phyloP scores from a whole-genome alignment of 192 early-diverging fungal genomes.

The Gamsiella multidivaricata region DNA sequence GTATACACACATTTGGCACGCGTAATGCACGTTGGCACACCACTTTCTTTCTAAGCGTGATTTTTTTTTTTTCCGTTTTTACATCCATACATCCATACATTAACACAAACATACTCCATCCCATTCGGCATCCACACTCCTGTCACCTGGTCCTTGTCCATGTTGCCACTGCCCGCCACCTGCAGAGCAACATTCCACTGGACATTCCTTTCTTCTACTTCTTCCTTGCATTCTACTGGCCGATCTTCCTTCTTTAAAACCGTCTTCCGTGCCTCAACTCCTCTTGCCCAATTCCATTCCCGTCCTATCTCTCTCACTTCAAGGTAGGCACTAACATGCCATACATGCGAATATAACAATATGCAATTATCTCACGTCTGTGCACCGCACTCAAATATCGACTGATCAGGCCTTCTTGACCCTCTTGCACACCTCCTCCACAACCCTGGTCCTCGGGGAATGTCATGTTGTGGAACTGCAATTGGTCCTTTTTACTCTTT shows the following conservation, averaged over 20 bases:
- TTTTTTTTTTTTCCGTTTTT: background rate
- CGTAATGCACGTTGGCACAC: too few relatives aligned
- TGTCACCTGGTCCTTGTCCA: slow-evolving; percentile 2
- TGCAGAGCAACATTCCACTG: slow-evolving; percentile 4
- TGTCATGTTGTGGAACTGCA: too few relatives aligned
- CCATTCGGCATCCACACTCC: background rate
- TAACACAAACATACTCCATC: background rate
- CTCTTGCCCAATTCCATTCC: background rate
- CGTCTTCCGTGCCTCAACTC: background rate
- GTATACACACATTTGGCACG: too few relatives aligned
- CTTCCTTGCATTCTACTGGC: background rate
- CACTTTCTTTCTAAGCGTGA: background rate
- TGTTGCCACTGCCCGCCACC: background rate
- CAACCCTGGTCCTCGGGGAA: too few relatives aligned
- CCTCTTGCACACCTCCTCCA: too few relatives aligned
- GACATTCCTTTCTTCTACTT: background rate
- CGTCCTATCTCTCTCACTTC: background rate
- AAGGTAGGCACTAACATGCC: background rate
- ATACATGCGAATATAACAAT: background rate
- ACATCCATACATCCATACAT: too few relatives aligned
- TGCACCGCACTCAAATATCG: too few relatives aligned
- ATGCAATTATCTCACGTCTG: background rate
- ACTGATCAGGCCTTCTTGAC: too few relatives aligned
- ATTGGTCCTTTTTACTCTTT: too few relatives aligned
- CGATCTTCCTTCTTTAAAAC: background rate